A percentile compares a stretch with the other conserved stretches of the same genome.
phyloP scores from a whole-genome alignment of 1,284 basidiomycete species.

The Rhodotorula sp. region DNA sequence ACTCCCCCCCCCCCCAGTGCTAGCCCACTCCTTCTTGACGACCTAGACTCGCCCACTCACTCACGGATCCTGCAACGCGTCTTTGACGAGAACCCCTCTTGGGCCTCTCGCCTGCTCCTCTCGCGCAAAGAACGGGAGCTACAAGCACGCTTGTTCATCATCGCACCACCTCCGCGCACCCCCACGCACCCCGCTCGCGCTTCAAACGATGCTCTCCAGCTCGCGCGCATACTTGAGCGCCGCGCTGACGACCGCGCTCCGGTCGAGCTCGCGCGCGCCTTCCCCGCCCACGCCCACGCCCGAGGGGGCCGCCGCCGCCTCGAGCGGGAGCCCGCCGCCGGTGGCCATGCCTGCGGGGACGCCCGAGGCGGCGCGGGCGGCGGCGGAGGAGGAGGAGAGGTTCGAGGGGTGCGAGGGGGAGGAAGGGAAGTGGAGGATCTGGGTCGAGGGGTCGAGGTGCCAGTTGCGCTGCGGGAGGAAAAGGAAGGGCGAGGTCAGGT shows the following conservation, averaged over 20 bases:
- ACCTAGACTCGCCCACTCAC: neutral
- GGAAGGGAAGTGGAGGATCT: conserved; percentile 48
- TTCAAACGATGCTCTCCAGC: conserved; percentile 81
- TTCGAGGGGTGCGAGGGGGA: conserved; percentile 19
- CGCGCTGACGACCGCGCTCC: conserved; percentile 72
- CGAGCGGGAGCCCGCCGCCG: conserved; percentile 47
- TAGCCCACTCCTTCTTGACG: neutral
- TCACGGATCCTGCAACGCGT: neutral
- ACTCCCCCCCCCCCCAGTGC: no score
- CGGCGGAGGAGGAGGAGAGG: conserved; percentile 5
- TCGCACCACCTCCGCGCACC: neutral
- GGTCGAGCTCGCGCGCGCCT: conserved; percentile 77
- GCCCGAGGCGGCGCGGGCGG: neutral
- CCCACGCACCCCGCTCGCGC: neutral
- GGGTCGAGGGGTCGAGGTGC: conserved; percentile 51
- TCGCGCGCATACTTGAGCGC: conserved; percentile 77
- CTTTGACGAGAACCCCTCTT: no score
- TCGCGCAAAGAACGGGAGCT: no score
- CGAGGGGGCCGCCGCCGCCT: conserved; percentile 60
- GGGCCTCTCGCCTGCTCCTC: no score
- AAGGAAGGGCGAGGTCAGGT: neutral
- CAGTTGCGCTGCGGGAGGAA: conserved; percentile 49
- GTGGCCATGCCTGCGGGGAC: conserved; percentile 73
- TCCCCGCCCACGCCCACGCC: no score
- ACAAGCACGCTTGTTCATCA: neutral